Evolutionary conservation across 768 basidiomycete genomes (phyloP), one percentile per base, ranked within the genome.

Genomic region (Mycena vulgaris): DNA sequence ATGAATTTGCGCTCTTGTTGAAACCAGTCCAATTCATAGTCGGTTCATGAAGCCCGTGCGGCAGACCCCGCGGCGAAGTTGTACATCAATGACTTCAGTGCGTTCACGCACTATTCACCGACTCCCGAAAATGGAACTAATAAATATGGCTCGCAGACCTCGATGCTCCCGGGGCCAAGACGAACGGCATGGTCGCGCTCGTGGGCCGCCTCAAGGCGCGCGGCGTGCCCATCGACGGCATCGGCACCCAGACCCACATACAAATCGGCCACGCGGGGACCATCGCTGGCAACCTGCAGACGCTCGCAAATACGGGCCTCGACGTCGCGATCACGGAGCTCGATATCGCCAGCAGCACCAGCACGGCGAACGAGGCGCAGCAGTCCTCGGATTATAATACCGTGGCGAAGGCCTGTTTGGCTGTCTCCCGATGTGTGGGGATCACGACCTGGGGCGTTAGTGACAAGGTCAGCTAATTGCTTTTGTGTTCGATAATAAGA

Each of bases 151-250:
- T 23, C 30, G 8, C 51, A 74, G 69, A 86, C 60, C 79, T 85
- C 61, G 85, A 85, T 63, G 79, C 77, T 6, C 78, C 82, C 40
- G 86, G 87, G 37, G 81, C 86, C 33, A 91, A 91, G 75, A 83
- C 89, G 19, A 87, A 88, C 48, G 85, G 87, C 23, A 86, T 90
- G 83, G 78, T 84, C 69, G 85, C 84, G 68, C 86, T 91, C 59
- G 85, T 89, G 25, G 80, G 84, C 63, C 77, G 81, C 23, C 85
- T 91, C 56, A 75, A 87, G 68, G 79, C 80, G 0, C 79, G 81
- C 30, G 85, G 84, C 27, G 84, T 84, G 1, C 90, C 90, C 7
- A 81, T 92, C 73, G 87, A 91, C 74, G 90, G 89, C 45, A 80
- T 60, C 58, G 58, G 58, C n/a, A 60, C 9, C 42, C 58, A 60